Evolutionary conservation across 148 eudicot genomes (phyloP).

Genomic region (Tetragonia tetragonoides): DNA sequence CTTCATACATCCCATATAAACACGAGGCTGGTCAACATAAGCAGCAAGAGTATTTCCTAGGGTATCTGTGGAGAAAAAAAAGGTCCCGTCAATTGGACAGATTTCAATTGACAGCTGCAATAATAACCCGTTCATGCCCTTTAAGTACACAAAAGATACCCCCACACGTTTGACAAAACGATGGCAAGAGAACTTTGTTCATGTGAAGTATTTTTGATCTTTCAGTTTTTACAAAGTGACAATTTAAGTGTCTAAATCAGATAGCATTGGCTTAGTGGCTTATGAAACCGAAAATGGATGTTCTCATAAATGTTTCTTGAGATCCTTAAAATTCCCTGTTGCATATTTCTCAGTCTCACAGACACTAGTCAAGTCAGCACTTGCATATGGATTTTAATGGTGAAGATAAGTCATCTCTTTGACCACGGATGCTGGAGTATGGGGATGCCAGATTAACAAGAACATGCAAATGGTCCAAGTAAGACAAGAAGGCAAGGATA

Average conservation of each 20-base stretch:
- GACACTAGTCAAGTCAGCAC: slow-evolving; percentile 7
- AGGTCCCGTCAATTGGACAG: too few species aligned
- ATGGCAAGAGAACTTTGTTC: background rate
- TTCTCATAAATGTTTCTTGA: background rate
- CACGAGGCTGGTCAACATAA: slow-evolving; percentile 63
- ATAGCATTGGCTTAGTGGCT: background rate
- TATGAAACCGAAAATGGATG: background rate
- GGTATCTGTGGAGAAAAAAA: slow-evolving; percentile 46
- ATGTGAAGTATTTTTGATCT: background rate
- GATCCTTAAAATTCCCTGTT: background rate
- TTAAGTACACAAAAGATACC: background rate
- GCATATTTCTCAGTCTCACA: background rate
- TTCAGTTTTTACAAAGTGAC: background rate
- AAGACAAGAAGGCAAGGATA: background rate
- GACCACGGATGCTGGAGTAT: background rate
- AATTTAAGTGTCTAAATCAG: background rate
- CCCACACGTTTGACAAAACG: background rate
- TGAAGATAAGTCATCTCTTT: background rate
- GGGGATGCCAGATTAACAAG: background rate
- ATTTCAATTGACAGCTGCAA: too few species aligned
- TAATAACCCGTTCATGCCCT: too few species aligned
- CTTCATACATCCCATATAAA: slow-evolving; percentile 92
- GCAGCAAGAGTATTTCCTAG: slow-evolving; percentile 67
- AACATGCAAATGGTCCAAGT: background rate
- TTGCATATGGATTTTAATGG: background rate